These are phyloP conservation scores for Aspergillus persii DNA, from an alignment of 2,329 filamentous ascomycete genomes.

Conservation along the genomic window DNA sequence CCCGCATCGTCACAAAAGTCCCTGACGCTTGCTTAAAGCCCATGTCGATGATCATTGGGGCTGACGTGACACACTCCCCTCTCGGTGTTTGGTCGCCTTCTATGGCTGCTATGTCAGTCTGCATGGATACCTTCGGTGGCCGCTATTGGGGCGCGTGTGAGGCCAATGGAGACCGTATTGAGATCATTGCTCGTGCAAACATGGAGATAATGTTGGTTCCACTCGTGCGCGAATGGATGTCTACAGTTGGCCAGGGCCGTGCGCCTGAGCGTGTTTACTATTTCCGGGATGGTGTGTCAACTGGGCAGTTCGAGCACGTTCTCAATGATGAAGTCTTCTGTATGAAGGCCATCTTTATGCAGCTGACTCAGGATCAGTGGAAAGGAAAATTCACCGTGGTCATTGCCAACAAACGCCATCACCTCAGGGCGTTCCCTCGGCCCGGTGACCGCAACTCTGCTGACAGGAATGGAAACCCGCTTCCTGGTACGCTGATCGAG, in stretches of 20 bases:
- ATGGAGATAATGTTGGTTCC: conserved; percentile 64
- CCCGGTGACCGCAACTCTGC: conserved; percentile 46
- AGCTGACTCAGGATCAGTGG: conserved; percentile 35
- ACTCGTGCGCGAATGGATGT: conserved; percentile 65
- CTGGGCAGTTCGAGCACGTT: conserved; percentile 80
- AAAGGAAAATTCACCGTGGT: conserved; percentile 76
- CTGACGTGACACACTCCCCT: conserved; percentile 82
- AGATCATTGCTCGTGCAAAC: conserved; percentile 71
- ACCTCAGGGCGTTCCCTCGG: conserved; percentile 86
- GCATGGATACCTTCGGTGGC: conserved; percentile 67
- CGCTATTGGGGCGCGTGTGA: conserved; percentile 76
- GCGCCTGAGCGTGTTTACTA: conserved; percentile 78
- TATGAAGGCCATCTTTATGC: conserved; percentile 62
- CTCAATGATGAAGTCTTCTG: conserved; percentile 72
- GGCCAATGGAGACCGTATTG: conserved; percentile 77
- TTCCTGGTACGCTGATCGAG: conserved; percentile 86
- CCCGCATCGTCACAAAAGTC: conserved; percentile 47
- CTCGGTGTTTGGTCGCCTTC: conserved; percentile 68
- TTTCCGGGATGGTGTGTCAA: conserved; percentile 87
- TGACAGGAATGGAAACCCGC: conserved; percentile 76
- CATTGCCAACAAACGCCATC: conserved; percentile 89
- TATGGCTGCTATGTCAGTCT: conserved; percentile 84
- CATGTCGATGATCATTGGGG: conserved; percentile 78
- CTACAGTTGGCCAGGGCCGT: conserved; percentile 51
- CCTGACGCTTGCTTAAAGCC: conserved; percentile 35